phyloP scores from a whole-genome alignment of 768 basidiomycete genomes.

The Crucibulum laeve region DNA sequence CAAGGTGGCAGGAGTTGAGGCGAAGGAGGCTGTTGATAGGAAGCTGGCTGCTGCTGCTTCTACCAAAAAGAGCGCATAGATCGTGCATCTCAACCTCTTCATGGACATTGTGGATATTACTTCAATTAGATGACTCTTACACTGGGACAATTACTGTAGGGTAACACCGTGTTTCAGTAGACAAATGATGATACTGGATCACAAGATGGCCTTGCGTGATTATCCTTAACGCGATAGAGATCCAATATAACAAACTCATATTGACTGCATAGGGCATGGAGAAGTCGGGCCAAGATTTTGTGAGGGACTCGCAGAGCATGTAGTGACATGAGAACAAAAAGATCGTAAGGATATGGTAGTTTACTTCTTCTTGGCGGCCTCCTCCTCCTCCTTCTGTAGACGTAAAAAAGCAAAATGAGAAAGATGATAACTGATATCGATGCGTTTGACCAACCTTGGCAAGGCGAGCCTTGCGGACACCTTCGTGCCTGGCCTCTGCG shows the following conservation, averaged over 20 bases:
- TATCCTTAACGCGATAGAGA: too few species aligned
- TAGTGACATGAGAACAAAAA: slow-evolving; percentile 17
- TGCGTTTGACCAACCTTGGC: slow-evolving; percentile 67
- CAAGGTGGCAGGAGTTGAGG: slow-evolving; percentile 76
- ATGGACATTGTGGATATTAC: too few species aligned
- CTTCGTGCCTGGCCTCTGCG: slow-evolving; percentile 79
- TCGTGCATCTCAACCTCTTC: too few species aligned
- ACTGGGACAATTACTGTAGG: not conserved
- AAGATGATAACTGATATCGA: not conserved
- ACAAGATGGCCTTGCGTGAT: too few species aligned
- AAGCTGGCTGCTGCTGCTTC: slow-evolving; percentile 25
- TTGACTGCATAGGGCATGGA: slow-evolving; percentile 33
- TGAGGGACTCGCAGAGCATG: slow-evolving; percentile 21
- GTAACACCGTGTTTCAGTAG: too few species aligned
- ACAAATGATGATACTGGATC: too few species aligned
- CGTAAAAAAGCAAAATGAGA: slow-evolving; percentile 11
- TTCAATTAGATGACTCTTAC: not conserved
- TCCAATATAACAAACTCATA: slow-evolving; percentile 22
- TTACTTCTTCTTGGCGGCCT: slow-evolving; percentile 89
- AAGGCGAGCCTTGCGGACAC: slow-evolving; percentile 80
- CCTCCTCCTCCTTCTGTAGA: slow-evolving; percentile 82
- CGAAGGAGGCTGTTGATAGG: slow-evolving; percentile 55
- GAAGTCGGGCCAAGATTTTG: slow-evolving; percentile 31
- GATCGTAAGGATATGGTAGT: slow-evolving; percentile 22
- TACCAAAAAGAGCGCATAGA: too few species aligned